Evolutionary conservation across 2,329 filamentous ascomycete species (phyloP).

Genomic region (Blumeria graminis): DNA sequence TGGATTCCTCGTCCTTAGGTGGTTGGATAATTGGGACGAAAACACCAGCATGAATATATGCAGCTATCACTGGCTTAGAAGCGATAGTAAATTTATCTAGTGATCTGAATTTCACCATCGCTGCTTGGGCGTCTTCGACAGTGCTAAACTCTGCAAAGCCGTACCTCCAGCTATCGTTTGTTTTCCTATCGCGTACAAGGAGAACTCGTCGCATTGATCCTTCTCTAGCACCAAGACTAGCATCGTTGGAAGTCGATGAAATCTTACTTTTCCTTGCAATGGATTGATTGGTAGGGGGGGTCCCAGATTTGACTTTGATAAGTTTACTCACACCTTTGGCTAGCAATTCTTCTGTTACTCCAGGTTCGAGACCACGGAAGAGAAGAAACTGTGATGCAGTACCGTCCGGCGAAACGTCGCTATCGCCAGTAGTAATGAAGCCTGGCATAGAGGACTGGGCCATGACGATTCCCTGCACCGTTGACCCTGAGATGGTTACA

Average conservation of each 20-base stretch:
- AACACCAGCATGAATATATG: conserved; percentile 63
- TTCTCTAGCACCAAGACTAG: conserved; percentile 36
- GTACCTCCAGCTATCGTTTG: conserved; percentile 52
- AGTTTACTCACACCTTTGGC: conserved; percentile 51
- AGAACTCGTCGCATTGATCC: conserved; percentile 57
- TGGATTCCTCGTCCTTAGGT: conserved; percentile 27
- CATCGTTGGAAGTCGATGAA: conserved; percentile 26
- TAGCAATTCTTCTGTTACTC: conserved; percentile 47
- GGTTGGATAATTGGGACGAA: conserved; percentile 50
- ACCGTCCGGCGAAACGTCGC: conserved; percentile 26
- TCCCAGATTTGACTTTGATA: conserved; percentile 28
- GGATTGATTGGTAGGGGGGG: conserved; percentile 16
- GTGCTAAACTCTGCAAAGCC: conserved; percentile 68
- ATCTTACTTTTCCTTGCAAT: conserved; percentile 21
- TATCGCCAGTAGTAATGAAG: conserved; percentile 26
- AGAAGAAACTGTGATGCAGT: conserved; percentile 46
- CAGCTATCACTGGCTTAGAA: conserved; percentile 44
- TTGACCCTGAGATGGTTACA: conserved; percentile 14
- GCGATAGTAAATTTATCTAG: conserved; percentile 57
- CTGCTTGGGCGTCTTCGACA: conserved; percentile 50
- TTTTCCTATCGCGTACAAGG: conserved; percentile 47
- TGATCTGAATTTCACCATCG: conserved; percentile 45
- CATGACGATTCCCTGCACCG: conserved; percentile 14
- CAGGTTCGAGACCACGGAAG: conserved; percentile 43
- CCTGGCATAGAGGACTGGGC: conserved; percentile 18